Base-by-base conservation (phyloP, 495 filamentous ascomycete species). In the Daldinia childiae region DNA sequence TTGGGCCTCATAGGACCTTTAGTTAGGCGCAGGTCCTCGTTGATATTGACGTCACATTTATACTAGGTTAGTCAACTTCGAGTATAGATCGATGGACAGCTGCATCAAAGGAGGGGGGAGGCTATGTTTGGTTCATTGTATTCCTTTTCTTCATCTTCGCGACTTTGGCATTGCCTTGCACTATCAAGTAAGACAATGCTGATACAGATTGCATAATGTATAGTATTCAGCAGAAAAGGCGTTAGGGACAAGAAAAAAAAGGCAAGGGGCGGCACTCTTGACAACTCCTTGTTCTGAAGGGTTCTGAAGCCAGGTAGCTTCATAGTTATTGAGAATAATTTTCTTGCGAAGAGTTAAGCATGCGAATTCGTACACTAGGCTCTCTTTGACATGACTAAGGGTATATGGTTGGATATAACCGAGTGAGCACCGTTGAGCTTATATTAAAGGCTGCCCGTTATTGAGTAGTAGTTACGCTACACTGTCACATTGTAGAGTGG, bases 161-260 rank as follows among this genome's bases (percentile, higher is more conserved):
- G 8, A 43, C 32, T 21, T 7, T 38, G 17, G n/a, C 26, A 27
- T 45, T 29, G 34, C 6, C 57, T 11, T 36, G 15, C 17, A 39
- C n/a, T 41, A 11, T 4, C 12, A 8, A 52, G 30, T 7, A 55
- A 61, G 17, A 29, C 57, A 38, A n/a, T 55, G n/a, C 36, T 38
- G 43, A 14, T 36, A 21, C 30, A 61, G 55, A 55, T 56, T 68
- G 61, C 64, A 61, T 72, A 72, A 68, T 72, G 69, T 72, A 72
- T 72, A 72, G 59, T 72, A 68, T 30, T 30, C 52, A 38, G 24
- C 58, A 64, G 55, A 64, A 29, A 62, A 21, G 69, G 69, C 69
- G 69, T 72, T 64, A 27, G 30, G 30, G 48, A n/a, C 34, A 60
- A 2, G 7, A 55, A 26, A 64, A 58, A 66, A 64, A 56, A 32